A percentile compares a stretch with the other conserved stretches of the same genome.
Conservation (phyloP, 2,329 filamentous ascomycete species). For the Diaporthe caulivora region DNA sequence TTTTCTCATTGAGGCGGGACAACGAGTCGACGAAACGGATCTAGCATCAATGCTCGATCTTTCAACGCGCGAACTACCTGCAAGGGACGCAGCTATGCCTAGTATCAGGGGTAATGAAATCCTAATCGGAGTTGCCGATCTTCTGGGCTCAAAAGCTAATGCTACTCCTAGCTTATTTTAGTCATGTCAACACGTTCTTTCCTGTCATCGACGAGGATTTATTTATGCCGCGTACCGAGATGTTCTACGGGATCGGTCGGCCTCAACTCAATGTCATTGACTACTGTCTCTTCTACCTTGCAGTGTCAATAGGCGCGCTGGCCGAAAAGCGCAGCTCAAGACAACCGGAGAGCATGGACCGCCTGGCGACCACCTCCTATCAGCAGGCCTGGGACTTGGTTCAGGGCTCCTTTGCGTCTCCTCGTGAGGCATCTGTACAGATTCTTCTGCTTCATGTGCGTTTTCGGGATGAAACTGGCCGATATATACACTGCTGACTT, state of each 20-base stretch:
- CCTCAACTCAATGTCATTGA: not conserved
- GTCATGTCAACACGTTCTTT: not conserved
- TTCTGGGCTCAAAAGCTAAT: not conserved
- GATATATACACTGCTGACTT: not conserved
- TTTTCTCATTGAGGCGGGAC: not conserved
- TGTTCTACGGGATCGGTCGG: not conserved
- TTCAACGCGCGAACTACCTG: not conserved
- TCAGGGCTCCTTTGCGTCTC: not conserved
- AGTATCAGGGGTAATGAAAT: not conserved
- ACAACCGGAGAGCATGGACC: not conserved
- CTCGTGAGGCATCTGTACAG: not conserved
- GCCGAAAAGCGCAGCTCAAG: not conserved
- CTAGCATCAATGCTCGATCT: not conserved
- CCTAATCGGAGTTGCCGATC: not conserved
- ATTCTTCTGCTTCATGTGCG: not conserved
- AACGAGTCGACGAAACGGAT: not conserved
- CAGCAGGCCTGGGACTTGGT: not conserved
- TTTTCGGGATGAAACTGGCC: not conserved
- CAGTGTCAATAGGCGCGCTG: not conserved
- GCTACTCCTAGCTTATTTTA: not conserved
- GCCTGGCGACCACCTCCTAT: not conserved
- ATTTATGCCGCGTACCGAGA: not conserved
- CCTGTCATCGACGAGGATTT: not conserved
- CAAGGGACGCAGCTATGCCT: not conserved
- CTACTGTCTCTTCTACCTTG: not conserved